Evolutionary conservation across 257 asterid species (phyloP), one percentile per base, ranked within the genome.

Genomic region (Nicotiana noctiflora): DNA sequence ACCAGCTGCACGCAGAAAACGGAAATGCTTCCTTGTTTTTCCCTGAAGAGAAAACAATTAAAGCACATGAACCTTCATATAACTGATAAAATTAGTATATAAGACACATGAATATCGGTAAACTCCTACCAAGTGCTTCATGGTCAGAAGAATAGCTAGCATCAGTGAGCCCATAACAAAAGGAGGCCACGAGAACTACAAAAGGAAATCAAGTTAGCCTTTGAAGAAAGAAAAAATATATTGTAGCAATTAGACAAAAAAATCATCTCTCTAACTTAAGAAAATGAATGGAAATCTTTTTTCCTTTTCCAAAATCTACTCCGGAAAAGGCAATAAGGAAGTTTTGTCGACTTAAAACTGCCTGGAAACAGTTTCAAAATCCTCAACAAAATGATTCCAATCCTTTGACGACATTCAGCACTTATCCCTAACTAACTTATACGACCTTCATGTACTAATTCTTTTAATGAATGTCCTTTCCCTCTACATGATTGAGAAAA

Each of bases 111-210:
- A 66, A 65, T 32, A 44, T 29, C 79, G 27, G 40, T 75, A 74
- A 82, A 55, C 65, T 76, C 87, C 17, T 94, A 96, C 99, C 95
- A 93, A 62, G 82, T 92, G 97, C 89, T 96, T 96, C 99, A 96
- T 96, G 82, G 61, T 85, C 82, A 94, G 88, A 85, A 96, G 93
- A 84, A 96, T 84, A 32, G 93, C 94, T 77, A 96, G 87, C 77
- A 86, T 87, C 52, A 91, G 81, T 57, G 95, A 92, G 83, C 99
- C 99, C 99, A 96, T 90, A 82, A 90, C 72, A 31, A 96, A 94
- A 83, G 99, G 98, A 79, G 86, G 98, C 99, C 98, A 96, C 67
- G 67, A 82, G 88, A 96, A 96, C 99, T 96, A 66, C 83, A 86
- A 79, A 84, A 77, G 25, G 74, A 57, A 40, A 63, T 44, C 83